Conservation (phyloP, 2,329 filamentous ascomycete genomes). For the Epichloe sp. region DNA sequence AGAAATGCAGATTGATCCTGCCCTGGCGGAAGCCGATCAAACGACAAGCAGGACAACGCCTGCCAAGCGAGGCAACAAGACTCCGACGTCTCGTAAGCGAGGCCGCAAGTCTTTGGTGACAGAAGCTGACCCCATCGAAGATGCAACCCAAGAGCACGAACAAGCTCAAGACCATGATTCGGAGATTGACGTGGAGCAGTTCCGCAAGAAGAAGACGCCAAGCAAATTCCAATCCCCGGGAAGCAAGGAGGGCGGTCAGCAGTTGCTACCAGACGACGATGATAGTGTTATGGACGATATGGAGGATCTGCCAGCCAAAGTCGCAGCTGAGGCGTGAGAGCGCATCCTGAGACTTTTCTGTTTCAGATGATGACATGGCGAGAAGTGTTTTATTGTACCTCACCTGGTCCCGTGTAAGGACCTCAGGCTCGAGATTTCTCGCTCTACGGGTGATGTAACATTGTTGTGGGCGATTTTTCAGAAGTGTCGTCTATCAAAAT, state of each 20-base stretch:
- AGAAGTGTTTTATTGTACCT: background rate
- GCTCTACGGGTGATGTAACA: too few species aligned
- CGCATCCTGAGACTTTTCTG: background rate
- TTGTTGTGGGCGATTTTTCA: too few species aligned
- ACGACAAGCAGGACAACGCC: slow-evolving; percentile 15
- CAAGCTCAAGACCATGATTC: slow-evolving; percentile 11
- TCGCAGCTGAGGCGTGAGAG: background rate
- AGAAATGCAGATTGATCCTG: slow-evolving; percentile 22
- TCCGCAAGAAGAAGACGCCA: slow-evolving; percentile 16
- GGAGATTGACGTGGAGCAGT: slow-evolving; percentile 14
- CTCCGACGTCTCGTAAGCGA: slow-evolving; percentile 11
- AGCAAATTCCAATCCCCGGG: slow-evolving; percentile 15
- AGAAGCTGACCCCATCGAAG: slow-evolving; percentile 20
- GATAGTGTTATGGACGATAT: slow-evolving; percentile 30
- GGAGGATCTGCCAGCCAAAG: slow-evolving; percentile 26
- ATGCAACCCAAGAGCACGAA: slow-evolving; percentile 9
- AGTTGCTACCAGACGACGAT: slow-evolving; percentile 10
- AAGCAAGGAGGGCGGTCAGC: slow-evolving; percentile 5
- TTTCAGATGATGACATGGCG: background rate
- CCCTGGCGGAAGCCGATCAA: slow-evolving; percentile 10
- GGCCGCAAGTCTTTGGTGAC: slow-evolving; percentile 12
- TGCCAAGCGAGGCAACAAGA: slow-evolving; percentile 14
- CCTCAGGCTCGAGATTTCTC: too few species aligned
- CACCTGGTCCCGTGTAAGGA: background rate
- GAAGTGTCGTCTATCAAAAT: too few species aligned